Evolutionary conservation across 257 asterid species (phyloP).

Genomic region (Penstemon newberryi): DNA sequence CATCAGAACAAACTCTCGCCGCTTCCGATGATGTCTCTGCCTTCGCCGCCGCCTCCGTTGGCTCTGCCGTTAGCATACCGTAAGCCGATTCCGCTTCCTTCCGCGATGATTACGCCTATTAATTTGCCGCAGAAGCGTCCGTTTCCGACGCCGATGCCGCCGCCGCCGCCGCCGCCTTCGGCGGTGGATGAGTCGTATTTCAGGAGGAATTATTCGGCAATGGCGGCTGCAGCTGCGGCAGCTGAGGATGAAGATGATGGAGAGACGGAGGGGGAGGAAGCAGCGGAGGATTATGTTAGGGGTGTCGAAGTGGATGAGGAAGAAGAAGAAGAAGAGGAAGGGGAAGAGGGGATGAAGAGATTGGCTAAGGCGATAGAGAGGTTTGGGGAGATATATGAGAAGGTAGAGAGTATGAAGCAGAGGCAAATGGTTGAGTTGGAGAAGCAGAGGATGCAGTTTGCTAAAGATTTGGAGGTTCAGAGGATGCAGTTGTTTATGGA

Average conservation of each 20-base stretch:
- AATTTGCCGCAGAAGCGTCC: slow-evolving; percentile 68
- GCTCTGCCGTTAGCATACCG: slow-evolving; percentile 39
- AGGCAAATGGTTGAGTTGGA: slow-evolving; percentile 85
- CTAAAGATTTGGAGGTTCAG: slow-evolving; percentile 86
- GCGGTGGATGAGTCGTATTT: slow-evolving; percentile 46
- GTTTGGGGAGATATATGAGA: slow-evolving; percentile 75
- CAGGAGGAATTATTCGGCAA: slow-evolving; percentile 65
- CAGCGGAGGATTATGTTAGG: slow-evolving; percentile 30
- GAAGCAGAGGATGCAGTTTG: slow-evolving; percentile 82
- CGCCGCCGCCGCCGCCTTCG: slow-evolving; percentile 40
- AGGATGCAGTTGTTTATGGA: slow-evolving; percentile 81
- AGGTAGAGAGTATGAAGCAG: slow-evolving; percentile 76
- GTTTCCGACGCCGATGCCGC: slow-evolving; percentile 40
- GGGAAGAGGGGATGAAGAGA: slow-evolving; percentile 48
- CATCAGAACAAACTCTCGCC: slow-evolving; percentile 36
- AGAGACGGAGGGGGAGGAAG: slow-evolving; percentile 44
- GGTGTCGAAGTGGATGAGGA: slow-evolving; percentile 35
- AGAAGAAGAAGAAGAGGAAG: slow-evolving; percentile 31
- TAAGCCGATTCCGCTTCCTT: slow-evolving; percentile 26
- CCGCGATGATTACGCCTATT: slow-evolving; percentile 37
- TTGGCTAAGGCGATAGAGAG: slow-evolving; percentile 74
- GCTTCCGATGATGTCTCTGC: slow-evolving; percentile 23
- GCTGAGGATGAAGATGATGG: slow-evolving; percentile 43
- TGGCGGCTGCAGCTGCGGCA: slow-evolving; percentile 68
- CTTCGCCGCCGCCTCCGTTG: slow-evolving; percentile 49